Conservation (phyloP, 1,284 basidiomycete species). For the Puccinia novopanici region DNA sequence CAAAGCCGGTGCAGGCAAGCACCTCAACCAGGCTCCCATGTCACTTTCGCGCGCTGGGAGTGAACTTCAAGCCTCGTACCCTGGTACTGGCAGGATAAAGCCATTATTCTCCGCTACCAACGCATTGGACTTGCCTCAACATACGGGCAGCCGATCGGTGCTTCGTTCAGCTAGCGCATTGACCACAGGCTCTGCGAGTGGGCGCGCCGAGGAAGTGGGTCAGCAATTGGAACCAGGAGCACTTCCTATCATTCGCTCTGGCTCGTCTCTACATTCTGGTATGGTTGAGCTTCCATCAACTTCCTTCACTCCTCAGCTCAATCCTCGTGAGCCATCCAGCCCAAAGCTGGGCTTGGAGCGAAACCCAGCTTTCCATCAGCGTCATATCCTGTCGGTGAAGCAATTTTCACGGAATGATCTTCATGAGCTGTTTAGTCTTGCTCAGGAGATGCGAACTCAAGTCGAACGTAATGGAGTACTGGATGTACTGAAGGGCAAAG, state of each 20-base stretch:
- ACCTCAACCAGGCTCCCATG: conserved; percentile 55
- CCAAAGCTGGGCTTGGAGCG: conserved; percentile 49
- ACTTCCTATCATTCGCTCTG: conserved; percentile 16
- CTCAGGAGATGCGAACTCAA: conserved; percentile 92
- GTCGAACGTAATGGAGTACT: conserved; percentile 88
- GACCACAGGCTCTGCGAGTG: conserved; percentile 44
- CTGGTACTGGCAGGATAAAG: conserved; percentile 52
- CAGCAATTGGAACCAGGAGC: conserved; percentile 10
- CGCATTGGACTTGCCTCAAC: conserved; percentile 53
- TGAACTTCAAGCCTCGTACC: conserved; percentile 10
- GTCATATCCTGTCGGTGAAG: conserved; percentile 91
- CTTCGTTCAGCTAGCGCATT: conserved; percentile 46
- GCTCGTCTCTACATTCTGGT: conserved; percentile 43
- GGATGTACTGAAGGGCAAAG: conserved; percentile 85
- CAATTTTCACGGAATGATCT: conserved; percentile 89
- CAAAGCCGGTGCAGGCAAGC: conserved; percentile 75
- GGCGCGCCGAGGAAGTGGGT: conserved; percentile 29
- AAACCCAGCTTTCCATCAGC: conserved; percentile 70
- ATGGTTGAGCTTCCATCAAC: conserved; percentile 38
- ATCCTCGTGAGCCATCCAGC: conserved; percentile 58
- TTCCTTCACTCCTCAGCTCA: conserved; percentile 16
- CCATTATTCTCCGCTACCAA: conserved; percentile 1
- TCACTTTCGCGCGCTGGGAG: conserved; percentile 6
- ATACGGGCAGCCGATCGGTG: conserved; percentile 55
- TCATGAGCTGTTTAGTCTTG: conserved; percentile 89